Evolutionary conservation across 2,329 filamentous ascomycete species (phyloP).

Genomic region (Exophiala mesophila): DNA sequence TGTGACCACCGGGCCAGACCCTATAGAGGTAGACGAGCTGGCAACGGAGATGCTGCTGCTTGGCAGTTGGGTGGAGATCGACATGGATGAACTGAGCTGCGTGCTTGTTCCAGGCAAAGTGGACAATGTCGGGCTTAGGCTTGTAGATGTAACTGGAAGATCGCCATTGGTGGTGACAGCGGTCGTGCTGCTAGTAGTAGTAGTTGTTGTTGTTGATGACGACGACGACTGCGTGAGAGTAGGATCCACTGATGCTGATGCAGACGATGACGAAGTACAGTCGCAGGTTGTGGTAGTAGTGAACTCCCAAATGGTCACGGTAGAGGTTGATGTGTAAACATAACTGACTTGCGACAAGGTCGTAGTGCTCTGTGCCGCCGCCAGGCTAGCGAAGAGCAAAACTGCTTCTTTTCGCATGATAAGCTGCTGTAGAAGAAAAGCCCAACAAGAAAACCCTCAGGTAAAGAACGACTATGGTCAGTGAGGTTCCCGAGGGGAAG

Average conservation of each 20-base stretch:
- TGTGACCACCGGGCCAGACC: constrained; percentile 11
- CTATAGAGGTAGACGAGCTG: constrained; percentile 2
- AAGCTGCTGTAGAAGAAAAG: neutral
- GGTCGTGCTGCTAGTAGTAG: neutral
- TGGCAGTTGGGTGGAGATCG: neutral
- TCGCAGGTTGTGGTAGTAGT: constrained; percentile 16
- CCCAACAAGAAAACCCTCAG: neutral
- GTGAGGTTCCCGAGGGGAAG: constrained; percentile 1
- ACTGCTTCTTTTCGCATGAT: constrained; percentile 11
- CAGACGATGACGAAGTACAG: constrained; percentile 4
- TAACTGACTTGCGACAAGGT: constrained; percentile 6
- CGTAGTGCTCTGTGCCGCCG: constrained; percentile 9
- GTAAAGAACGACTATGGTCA: constrained; percentile 19
- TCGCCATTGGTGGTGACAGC: too few relatives aligned
- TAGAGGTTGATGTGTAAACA: constrained; percentile 14
- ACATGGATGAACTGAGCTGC: too few relatives aligned
- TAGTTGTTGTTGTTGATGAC: neutral
- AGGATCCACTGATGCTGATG: neutral
- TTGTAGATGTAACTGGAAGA: too few relatives aligned
- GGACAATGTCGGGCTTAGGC: too few relatives aligned
- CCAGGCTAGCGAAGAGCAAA: constrained; percentile 7
- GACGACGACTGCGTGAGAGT: neutral
- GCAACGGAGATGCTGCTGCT: neutral
- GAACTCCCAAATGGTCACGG: constrained; percentile 10
- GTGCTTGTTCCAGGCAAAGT: too few relatives aligned